phyloP scores from a whole-genome alignment of 1,284 basidiomycete genomes.

The Malassezia dermatis region DNA sequence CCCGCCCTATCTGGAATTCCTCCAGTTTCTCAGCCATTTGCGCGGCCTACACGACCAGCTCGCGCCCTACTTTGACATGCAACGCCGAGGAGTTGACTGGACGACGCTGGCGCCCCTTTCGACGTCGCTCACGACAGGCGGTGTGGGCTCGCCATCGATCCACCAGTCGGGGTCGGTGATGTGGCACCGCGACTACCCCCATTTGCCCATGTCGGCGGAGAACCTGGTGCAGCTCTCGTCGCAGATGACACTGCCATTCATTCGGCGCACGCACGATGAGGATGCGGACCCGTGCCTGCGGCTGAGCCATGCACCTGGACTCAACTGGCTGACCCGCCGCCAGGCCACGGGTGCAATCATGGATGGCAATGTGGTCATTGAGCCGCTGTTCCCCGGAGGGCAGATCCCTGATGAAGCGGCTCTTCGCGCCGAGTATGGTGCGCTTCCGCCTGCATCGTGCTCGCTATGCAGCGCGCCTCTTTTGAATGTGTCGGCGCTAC shows the following conservation, averaged over 20 bases:
- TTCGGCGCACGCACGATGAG: conserved; percentile 69
- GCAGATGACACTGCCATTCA: conserved; percentile 62
- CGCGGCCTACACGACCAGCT: conserved; percentile 57
- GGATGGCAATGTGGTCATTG: conserved; percentile 74
- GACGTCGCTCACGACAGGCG: neutral
- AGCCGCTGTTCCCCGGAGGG: conserved; percentile 60
- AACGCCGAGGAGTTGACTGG: conserved; percentile 14
- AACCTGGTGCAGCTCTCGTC: conserved; percentile 40
- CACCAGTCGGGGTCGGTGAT: neutral
- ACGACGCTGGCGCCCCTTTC: neutral
- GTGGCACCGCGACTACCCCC: conserved; percentile 57
- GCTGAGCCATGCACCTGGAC: conserved; percentile 80
- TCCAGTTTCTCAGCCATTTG: conserved; percentile 69
- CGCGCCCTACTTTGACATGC: conserved; percentile 35
- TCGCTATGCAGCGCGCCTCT: conserved; percentile 37
- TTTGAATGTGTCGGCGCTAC: conserved; percentile 36
- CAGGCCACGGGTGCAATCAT: conserved; percentile 77
- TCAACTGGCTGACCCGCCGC: conserved; percentile 83
- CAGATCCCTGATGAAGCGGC: conserved; percentile 29
- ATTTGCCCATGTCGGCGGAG: conserved; percentile 49
- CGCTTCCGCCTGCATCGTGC: conserved; percentile 36
- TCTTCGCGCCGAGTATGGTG: conserved; percentile 28
- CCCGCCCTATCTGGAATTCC: conserved; percentile 73
- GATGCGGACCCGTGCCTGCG: conserved; percentile 90
- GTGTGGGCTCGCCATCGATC: conserved; percentile 4